Evolutionary conservation across 495 filamentous ascomycete species (phyloP), one percentile per base, ranked within the genome.

Genomic region (Xylaria scruposa): DNA sequence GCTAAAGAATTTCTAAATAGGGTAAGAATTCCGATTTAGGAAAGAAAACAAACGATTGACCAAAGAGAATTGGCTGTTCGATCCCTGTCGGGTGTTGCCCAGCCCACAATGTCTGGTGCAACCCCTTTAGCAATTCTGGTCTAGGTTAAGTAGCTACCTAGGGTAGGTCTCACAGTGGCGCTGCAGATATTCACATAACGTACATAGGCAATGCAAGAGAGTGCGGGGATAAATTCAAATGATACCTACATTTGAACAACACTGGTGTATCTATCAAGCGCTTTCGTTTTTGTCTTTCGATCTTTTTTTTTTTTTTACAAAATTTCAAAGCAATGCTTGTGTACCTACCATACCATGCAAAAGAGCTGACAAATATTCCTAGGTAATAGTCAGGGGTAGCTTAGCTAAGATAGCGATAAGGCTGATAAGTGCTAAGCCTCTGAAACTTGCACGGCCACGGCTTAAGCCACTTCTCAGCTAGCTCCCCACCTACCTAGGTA

Each of bases 21-120:
- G 42, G 60, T 42, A 64, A 64, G 40, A 29, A 21, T 67, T 26
- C 46, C 63, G 2, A 38, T 67, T 67, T 40, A 67, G 63, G 63
- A 67, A 67, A 67, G 63, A 51, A 67, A 67, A 53, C 38, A 67
- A 67, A 67, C 63, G 53, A 67, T 7, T 19, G 19, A 36, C 26
- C 46, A 49, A 64, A 64, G 40, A 64, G 61, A 64, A 46, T 64
- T 40, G 24, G 24, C 24, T 19, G n/a, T 10, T 47, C 1, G 9
- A 64, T 5, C 61, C 61, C 61, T 64, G 61, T 33, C 61, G 15
- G 21, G 5, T 29, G 61, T 33, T 49, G 24, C 31, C 40, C 40
- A 15, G 24, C 38, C 61, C 40, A 44, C 61, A n/a, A 64, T 62
- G 42, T 42, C 38, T 38, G 17, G 60, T 62, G 60, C 60, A 62